These are phyloP conservation scores for Podospora tetraspora DNA, from an alignment of 495 filamentous ascomycete genomes.

Conservation along the genomic window DNA sequence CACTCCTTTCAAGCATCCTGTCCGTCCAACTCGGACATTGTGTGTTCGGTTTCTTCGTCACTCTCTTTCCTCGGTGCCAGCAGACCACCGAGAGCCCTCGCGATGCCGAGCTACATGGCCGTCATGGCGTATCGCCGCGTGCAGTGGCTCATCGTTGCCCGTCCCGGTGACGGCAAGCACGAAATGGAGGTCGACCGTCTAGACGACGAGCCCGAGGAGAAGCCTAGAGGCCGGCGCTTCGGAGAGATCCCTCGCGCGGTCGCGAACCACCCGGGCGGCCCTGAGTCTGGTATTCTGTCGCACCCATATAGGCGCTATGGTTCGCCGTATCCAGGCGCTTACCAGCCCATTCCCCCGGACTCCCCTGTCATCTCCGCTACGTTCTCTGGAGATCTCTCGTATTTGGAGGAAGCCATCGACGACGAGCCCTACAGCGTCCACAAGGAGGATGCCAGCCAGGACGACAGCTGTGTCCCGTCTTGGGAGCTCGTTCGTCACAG, in stretches of 20 bases:
- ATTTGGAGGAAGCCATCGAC: neutral
- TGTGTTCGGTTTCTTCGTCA: neutral
- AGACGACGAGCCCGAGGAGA: neutral
- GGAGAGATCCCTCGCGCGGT: constrained; percentile 9
- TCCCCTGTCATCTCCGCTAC: neutral
- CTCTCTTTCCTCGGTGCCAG: neutral
- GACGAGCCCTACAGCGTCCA: constrained; percentile 7
- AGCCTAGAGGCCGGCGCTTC: constrained; percentile 6
- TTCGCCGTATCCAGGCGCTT: constrained; percentile 14
- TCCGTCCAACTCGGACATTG: neutral
- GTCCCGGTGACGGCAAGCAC: neutral
- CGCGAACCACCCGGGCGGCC: neutral
- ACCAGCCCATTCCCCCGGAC: neutral
- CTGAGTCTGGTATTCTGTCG: neutral
- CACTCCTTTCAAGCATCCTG: neutral
- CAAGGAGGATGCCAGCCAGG: neutral
- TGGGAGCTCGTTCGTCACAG: constrained; percentile 2
- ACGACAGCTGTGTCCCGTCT: neutral
- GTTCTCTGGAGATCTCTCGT: neutral
- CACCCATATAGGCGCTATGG: constrained; percentile 8
- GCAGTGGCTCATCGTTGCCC: neutral
- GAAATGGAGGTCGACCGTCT: neutral
- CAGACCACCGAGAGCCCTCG: neutral
- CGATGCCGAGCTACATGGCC: neutral
- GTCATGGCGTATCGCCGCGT: neutral